A percentile compares a stretch with the other conserved stretches of the same genome.
These are phyloP conservation scores for Miamiensis avidus DNA, from an alignment of 169 alveolate species.

Conservation along the genomic window DNA sequence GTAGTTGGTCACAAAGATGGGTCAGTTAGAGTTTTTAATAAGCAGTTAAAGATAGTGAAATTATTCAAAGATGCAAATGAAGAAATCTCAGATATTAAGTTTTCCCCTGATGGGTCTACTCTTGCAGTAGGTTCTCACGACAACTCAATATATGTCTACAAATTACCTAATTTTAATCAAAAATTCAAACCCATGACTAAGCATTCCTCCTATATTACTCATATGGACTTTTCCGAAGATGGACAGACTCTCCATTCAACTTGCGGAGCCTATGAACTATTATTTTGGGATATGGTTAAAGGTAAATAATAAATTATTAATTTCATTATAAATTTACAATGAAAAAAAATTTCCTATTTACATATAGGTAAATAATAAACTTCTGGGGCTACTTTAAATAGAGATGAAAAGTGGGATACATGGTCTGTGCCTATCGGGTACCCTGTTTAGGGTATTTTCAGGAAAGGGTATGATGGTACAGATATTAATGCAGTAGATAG, in stretches of 20 bases:
- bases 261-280: constrained; percentile 81
- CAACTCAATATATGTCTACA: constrained; percentile 61
- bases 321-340: too few relatives aligned
- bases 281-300: constrained; percentile 73
- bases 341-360: constrained; percentile 35
- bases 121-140: constrained; percentile 85
- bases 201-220: constrained; percentile 81
- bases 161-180: constrained; percentile 31
- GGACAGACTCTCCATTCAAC: constrained; percentile 72
- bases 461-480: constrained; percentile 80
- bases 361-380: constrained; percentile 37
- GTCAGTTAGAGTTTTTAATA: constrained; percentile 62
- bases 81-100: constrained; percentile 72
- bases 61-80: constrained; percentile 44
- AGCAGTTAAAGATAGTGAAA: constrained; percentile 29
- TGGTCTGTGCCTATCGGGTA: constrained; percentile 87
- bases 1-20: constrained; percentile 87
- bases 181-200: constrained; percentile 55
- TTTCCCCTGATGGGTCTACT: constrained; percentile 80
- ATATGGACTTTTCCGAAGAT: constrained; percentile 82
- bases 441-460: constrained; percentile 90
- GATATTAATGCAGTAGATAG: constrained; percentile 80
- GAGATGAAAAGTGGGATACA: constrained; percentile 83
- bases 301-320: too few relatives aligned
- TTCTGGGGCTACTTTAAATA: constrained; percentile 70